phyloP scores from a whole-genome alignment of 106 monocot genomes.

The Phalaenopsis equestris region DNA sequence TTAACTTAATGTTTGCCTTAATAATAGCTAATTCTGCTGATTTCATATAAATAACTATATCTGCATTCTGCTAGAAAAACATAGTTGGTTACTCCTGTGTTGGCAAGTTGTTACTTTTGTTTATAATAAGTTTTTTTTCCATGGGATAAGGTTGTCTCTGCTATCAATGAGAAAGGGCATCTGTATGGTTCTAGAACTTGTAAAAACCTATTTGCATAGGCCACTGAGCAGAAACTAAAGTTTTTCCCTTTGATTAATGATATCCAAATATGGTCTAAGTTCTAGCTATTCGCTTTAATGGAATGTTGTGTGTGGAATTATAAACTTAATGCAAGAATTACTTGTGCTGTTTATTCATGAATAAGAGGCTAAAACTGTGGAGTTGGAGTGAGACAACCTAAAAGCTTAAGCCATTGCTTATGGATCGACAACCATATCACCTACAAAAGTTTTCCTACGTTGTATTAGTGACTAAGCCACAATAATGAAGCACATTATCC shows the following conservation, averaged over 20 bases:
- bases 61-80: background rate
- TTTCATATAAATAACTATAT: background rate
- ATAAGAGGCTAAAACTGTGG: background rate
- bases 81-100: background rate
- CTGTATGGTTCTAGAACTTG: background rate
- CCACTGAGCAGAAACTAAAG: background rate
- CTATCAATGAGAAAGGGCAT: background rate
- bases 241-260: background rate
- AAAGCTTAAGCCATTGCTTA: background rate
- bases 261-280: background rate
- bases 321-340: background rate
- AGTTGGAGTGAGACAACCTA: background rate
- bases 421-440: constrained; percentile 1
- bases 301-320: background rate
- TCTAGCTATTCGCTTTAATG: background rate
- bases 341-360: background rate
- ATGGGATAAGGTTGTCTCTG: background rate
- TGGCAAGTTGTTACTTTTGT: background rate
- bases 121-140: background rate
- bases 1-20: background rate
- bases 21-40: background rate
- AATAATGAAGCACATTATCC: background rate
- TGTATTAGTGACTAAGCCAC: background rate
- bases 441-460: background rate
- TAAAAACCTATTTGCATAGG: background rate